These are phyloP conservation scores for Globisporangium spiculum DNA, from an alignment of 352 stramenopile species.

Conservation along the genomic window DNA sequence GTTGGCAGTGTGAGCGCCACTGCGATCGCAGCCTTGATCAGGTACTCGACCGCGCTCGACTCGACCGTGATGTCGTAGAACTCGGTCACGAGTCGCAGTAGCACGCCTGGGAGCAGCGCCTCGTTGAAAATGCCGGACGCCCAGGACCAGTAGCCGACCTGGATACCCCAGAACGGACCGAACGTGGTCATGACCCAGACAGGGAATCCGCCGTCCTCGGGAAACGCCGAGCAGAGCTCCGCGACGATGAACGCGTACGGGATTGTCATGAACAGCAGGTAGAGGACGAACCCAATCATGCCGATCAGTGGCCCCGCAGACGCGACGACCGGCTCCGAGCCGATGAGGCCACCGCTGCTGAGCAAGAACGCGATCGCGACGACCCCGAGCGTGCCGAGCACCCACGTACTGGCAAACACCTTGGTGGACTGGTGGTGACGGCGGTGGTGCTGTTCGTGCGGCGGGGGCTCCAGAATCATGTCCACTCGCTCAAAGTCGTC, in stretches of 20 bases:
- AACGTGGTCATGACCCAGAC: conserved; percentile 69
- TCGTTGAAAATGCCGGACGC: conserved; percentile 54
- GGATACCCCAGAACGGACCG: conserved; percentile 79
- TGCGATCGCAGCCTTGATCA: conserved; percentile 38
- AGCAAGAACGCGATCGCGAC: conserved; percentile 53
- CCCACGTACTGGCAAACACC: background rate
- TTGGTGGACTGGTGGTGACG: conserved; percentile 4
- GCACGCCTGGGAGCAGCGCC: conserved; percentile 62
- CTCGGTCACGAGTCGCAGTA: conserved; percentile 26
- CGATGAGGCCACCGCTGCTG: conserved; percentile 39
- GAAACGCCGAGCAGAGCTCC: conserved; percentile 71
- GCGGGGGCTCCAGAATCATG: conserved; percentile 20
- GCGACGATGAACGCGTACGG: conserved; percentile 66
- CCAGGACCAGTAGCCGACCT: conserved; percentile 83
- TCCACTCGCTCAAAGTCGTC: conserved; percentile 22
- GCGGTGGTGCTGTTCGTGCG: conserved; percentile 43
- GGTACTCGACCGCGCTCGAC: conserved; percentile 22
- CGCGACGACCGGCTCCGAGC: conserved; percentile 53
- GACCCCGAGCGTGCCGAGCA: conserved; percentile 35
- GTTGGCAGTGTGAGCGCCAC: conserved; percentile 32
- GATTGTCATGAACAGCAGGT: conserved; percentile 68
- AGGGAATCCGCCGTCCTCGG: conserved; percentile 72
- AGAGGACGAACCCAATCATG: conserved; percentile 55
- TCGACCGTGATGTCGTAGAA: conserved; percentile 32
- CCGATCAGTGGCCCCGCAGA: conserved; percentile 65